Conservation (phyloP, 495 filamentous ascomycete species). For the Aspergillus sparsus region DNA sequence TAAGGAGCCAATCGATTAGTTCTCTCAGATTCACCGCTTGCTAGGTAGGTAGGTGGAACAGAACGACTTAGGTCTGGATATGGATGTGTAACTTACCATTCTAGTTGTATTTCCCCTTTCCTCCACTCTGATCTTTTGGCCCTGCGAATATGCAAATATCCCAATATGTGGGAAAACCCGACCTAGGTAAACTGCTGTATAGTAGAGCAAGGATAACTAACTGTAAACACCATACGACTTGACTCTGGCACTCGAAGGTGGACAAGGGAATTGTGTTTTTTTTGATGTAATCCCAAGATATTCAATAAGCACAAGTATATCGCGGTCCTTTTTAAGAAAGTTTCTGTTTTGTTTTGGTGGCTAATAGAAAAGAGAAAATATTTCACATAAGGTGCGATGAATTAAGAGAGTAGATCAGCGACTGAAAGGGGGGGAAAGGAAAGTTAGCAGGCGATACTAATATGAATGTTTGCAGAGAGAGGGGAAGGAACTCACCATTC, state of each 20-base stretch:
- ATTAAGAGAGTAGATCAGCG: conserved; percentile 50
- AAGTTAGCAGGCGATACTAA: not conserved
- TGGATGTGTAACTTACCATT: conserved; percentile 22
- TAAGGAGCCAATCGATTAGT: no score
- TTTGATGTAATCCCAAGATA: no score
- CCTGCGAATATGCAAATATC: not conserved
- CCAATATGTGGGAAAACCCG: not conserved
- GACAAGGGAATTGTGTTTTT: not conserved
- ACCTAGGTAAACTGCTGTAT: no score
- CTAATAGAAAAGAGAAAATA: not conserved
- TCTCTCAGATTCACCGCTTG: no score
- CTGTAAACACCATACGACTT: not conserved
- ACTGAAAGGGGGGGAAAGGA: conserved; percentile 34
- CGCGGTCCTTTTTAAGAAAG: not conserved
- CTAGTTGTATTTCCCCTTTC: conserved; percentile 25
- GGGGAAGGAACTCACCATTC: conserved; percentile 59
- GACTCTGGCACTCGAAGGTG: not conserved
- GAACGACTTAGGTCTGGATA: not conserved
- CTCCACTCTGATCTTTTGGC: conserved; percentile 21
- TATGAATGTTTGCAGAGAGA: not conserved
- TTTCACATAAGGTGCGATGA: not conserved
- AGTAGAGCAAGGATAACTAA: not conserved
- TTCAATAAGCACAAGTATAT: no score
- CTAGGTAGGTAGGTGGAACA: no score
- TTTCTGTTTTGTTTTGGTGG: not conserved